Percentiles rank a stretch among this genome's conserved stretches.
Evolutionary conservation across 2,329 filamentous ascomycete species (phyloP).

Genomic region (Clarireedia monteithiana): DNA sequence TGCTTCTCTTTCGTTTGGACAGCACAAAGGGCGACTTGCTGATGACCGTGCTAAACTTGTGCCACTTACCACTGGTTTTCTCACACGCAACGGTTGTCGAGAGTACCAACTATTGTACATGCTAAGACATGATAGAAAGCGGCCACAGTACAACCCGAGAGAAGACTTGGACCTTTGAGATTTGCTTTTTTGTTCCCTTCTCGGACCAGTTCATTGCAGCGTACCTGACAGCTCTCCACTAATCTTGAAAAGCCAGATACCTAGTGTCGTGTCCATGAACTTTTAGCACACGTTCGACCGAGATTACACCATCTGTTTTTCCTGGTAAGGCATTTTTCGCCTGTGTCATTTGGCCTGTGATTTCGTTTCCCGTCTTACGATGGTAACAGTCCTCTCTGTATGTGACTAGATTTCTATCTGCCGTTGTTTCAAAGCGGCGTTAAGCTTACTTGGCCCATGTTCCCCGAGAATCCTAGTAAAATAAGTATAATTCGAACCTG

Average conservation of each 20-base stretch:
- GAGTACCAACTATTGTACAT: background rate
- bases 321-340: background rate
- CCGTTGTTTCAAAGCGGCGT: slow-evolving; percentile 6
- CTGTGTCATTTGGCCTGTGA: background rate
- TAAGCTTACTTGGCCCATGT: slow-evolving; percentile 4
- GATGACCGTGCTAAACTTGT: background rate
- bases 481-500: background rate
- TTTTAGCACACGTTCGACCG: background rate
- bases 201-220: background rate
- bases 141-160: background rate
- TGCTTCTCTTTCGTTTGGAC: background rate
- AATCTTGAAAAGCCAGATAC: background rate
- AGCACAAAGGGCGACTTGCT: too few relatives aligned
- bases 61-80: background rate
- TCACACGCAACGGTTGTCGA: slow-evolving; percentile 2
- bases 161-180: background rate
- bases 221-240: background rate
- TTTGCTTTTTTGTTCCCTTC: background rate
- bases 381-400: background rate
- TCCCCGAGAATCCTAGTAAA: slow-evolving; percentile 5
- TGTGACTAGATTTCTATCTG: background rate
- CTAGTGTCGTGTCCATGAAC: background rate
- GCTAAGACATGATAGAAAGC: slow-evolving; percentile 2
- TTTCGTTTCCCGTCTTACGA: background rate
- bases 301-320: background rate